phyloP scores from a whole-genome alignment of 2,329 filamentous ascomycete species.

The Xenosphaeropsis pyriputrescens region DNA sequence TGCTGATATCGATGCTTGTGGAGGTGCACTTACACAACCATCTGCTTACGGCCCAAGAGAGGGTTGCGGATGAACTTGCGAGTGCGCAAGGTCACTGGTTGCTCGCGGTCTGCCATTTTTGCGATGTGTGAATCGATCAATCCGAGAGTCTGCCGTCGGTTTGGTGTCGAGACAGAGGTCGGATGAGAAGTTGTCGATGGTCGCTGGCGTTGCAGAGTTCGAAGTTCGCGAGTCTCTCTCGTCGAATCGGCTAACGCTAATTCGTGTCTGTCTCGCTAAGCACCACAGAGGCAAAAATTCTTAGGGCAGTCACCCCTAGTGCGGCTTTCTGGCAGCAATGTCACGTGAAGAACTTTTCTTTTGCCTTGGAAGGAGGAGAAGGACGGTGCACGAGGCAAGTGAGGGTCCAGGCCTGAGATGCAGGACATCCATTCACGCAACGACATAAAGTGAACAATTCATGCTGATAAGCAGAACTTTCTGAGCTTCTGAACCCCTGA shows the following conservation, averaged over 20 bases:
- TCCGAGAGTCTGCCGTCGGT: conserved; percentile 15
- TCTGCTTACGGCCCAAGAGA: conserved; percentile 96
- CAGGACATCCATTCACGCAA: too few relatives aligned
- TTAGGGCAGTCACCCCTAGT: conserved; percentile 2
- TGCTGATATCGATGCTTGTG: too few relatives aligned
- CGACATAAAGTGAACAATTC: too few relatives aligned
- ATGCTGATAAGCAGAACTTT: too few relatives aligned
- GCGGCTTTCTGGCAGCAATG: neutral
- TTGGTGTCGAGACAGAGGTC: conserved; percentile 14
- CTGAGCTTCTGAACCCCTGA: too few relatives aligned
- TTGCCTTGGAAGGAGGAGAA: neutral
- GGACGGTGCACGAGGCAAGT: too few relatives aligned
- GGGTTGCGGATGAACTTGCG: conserved; percentile 99
- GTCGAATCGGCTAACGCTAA: conserved; percentile 1
- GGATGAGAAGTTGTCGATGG: conserved; percentile 14
- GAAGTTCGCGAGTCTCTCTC: conserved; percentile 2
- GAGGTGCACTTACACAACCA: conserved; percentile 78
- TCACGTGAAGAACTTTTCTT: conserved; percentile 1
- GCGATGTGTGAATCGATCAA: conserved; percentile 21
- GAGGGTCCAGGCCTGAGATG: too few relatives aligned
- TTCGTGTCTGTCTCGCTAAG: conserved; percentile 1
- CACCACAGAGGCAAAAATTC: conserved; percentile 1
- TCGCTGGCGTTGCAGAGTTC: conserved; percentile 4
- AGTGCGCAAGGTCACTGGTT: conserved; percentile 76
- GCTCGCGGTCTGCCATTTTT: conserved; percentile 80